These are phyloP conservation scores for Diaporthe citriasiana DNA, from an alignment of 2,329 filamentous ascomycete species.

Conservation along the genomic window DNA sequence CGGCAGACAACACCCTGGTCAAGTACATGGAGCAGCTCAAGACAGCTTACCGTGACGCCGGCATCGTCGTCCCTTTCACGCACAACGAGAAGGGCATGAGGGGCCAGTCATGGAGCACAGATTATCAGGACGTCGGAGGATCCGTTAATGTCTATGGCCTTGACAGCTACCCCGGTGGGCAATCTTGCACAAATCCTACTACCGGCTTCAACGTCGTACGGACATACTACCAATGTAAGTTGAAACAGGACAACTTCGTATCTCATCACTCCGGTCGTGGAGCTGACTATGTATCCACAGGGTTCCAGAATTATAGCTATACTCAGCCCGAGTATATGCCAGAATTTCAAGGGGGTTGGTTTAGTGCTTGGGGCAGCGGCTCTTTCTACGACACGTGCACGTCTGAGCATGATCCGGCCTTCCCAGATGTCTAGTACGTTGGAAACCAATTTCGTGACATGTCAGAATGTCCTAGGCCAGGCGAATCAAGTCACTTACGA, in stretches of 20 bases:
- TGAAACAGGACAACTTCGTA: neutral
- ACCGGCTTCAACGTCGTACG: conserved; percentile 64
- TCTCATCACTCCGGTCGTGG: too few species aligned
- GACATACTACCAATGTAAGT: conserved; percentile 65
- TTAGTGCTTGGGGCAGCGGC: conserved; percentile 65
- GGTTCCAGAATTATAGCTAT: conserved; percentile 67
- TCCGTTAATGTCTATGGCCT: conserved; percentile 65
- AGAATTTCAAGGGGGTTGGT: conserved; percentile 68
- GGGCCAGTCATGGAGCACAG: conserved; percentile 64
- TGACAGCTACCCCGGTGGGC: conserved; percentile 61
- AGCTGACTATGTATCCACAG: neutral
- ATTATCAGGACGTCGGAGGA: conserved; percentile 69
- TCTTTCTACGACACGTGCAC: conserved; percentile 65
- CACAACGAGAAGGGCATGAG: conserved; percentile 67
- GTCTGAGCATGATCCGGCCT: conserved; percentile 60
- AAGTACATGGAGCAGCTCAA: conserved; percentile 67
- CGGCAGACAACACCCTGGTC: conserved; percentile 60
- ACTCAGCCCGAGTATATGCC: conserved; percentile 67
- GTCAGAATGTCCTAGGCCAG: too few species aligned
- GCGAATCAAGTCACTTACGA: neutral
- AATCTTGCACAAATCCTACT: conserved; percentile 64
- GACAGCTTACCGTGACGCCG: conserved; percentile 59
- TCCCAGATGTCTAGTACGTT: conserved; percentile 63
- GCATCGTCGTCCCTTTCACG: conserved; percentile 63
- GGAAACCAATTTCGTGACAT: too few species aligned